phyloP scores from a whole-genome alignment of 2,329 filamentous ascomycete species.

The Colletotrichum sp. region DNA sequence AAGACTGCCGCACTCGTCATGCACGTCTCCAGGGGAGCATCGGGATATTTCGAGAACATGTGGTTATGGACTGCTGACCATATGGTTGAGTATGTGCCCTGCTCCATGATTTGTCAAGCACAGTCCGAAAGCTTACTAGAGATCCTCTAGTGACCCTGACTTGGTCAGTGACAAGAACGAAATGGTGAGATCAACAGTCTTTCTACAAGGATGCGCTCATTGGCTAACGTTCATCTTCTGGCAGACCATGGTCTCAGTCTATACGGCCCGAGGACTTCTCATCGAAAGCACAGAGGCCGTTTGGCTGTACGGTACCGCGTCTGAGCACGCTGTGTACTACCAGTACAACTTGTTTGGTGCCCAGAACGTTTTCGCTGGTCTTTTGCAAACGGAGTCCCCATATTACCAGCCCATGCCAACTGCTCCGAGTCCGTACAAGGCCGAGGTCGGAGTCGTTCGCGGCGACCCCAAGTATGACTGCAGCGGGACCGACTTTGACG shows the following conservation, averaged over 20 bases:
- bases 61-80: constrained; percentile 77
- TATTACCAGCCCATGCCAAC: constrained; percentile 53
- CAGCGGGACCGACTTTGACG: constrained; percentile 1
- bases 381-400: constrained; percentile 73
- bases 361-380: constrained; percentile 57
- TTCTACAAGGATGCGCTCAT: not conserved
- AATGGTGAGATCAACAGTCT: constrained; percentile 42
- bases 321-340: constrained; percentile 56
- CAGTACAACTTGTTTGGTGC: constrained; percentile 57
- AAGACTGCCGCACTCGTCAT: constrained; percentile 62
- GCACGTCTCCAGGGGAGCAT: constrained; percentile 49
- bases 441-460: not conserved
- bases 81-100: constrained; percentile 36
- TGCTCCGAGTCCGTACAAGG: constrained; percentile 24
- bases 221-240: not conserved
- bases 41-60: constrained; percentile 57
- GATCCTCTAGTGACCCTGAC: not conserved
- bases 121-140: not conserved
- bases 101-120: not conserved
- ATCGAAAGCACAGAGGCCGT: constrained; percentile 33
- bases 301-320: constrained; percentile 49
- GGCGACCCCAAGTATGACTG: constrained; percentile 23
- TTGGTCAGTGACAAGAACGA: constrained; percentile 59
- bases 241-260: constrained; percentile 30
- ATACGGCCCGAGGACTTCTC: constrained; percentile 38